Conservation (phyloP, 148 eudicot species). For the Limonium bicolor region DNA sequence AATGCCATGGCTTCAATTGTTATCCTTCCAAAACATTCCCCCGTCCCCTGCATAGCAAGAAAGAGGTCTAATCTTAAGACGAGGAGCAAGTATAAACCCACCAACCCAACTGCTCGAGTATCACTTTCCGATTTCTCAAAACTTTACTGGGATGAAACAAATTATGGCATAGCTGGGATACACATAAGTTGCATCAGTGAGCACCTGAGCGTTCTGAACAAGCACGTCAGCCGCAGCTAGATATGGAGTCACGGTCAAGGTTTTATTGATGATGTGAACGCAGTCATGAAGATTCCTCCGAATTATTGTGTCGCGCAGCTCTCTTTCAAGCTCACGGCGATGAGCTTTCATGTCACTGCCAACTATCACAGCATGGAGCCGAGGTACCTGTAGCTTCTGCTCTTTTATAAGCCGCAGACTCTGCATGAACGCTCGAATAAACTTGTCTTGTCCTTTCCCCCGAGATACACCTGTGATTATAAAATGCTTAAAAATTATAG, state of each 20-base stretch:
- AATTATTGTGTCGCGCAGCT: conserved; percentile 57
- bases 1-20: conserved; percentile 99
- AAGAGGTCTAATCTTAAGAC: conserved; percentile 6
- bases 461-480: conserved; percentile 77
- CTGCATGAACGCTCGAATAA: conserved; percentile 71
- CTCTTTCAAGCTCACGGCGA: conserved; percentile 83
- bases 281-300: conserved; percentile 56
- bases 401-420: conserved; percentile 64
- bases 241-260: conserved; percentile 79
- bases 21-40: conserved; percentile 97
- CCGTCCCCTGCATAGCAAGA: conserved; percentile 42
- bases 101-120: no score
- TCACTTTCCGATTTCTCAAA: no score
- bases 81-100: no score
- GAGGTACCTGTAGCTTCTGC: conserved; percentile 70
- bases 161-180: no score
- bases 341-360: conserved; percentile 92
- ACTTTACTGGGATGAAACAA: no score
- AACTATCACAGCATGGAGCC: conserved; percentile 81
- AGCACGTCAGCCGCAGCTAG: conserved; percentile 87
- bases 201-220: conserved; percentile 92
- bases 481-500: not conserved
- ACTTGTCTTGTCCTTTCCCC: conserved; percentile 93
- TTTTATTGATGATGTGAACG: conserved; percentile 90
- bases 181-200: not conserved